A percentile compares a stretch with the other conserved stretches of the same genome.
These are phyloP conservation scores for Alternaria metachromatica DNA, from an alignment of 2,329 filamentous ascomycete species.

Conservation along the genomic window DNA sequence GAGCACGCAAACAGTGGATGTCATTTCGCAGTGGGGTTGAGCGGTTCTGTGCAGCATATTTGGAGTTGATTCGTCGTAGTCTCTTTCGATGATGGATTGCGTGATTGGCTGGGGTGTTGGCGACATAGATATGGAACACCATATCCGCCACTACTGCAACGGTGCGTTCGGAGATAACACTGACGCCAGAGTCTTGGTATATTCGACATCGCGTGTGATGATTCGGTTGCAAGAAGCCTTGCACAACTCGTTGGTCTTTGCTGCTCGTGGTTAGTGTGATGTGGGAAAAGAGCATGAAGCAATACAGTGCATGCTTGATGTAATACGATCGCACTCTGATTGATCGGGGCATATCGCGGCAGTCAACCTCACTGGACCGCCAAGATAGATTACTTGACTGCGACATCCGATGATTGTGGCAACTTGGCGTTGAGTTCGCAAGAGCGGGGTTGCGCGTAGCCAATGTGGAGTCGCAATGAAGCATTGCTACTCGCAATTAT, in stretches of 20 bases:
- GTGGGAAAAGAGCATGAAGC: slow-evolving; percentile 31
- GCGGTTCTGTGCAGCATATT: background rate
- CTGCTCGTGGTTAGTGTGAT: slow-evolving; percentile 10
- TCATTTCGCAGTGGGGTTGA: background rate
- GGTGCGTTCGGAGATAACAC: slow-evolving; percentile 10
- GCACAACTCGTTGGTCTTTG: background rate
- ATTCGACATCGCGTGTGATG: slow-evolving; percentile 8
- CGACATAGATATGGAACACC: slow-evolving; percentile 32
- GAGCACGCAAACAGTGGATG: slow-evolving; percentile 1
- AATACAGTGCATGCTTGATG: slow-evolving; percentile 40
- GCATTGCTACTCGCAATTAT: slow-evolving; percentile 5
- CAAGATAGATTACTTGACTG: slow-evolving; percentile 8
- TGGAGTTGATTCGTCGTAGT: slow-evolving; percentile 31
- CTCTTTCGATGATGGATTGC: slow-evolving; percentile 33
- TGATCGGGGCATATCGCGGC: slow-evolving; percentile 21
- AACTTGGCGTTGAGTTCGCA: slow-evolving; percentile 42
- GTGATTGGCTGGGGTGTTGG: slow-evolving; percentile 41
- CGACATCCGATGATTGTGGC: background rate
- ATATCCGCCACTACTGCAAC: slow-evolving; percentile 12
- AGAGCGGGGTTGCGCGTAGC: slow-evolving; percentile 20
- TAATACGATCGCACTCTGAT: slow-evolving; percentile 30
- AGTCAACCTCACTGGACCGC: slow-evolving; percentile 9
- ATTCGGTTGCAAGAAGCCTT: slow-evolving; percentile 6
- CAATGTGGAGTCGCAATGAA: background rate
- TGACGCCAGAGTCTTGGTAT: slow-evolving; percentile 6